phyloP scores from a whole-genome alignment of 352 stramenopile genomes.

The Globisporangium abappressorium region DNA sequence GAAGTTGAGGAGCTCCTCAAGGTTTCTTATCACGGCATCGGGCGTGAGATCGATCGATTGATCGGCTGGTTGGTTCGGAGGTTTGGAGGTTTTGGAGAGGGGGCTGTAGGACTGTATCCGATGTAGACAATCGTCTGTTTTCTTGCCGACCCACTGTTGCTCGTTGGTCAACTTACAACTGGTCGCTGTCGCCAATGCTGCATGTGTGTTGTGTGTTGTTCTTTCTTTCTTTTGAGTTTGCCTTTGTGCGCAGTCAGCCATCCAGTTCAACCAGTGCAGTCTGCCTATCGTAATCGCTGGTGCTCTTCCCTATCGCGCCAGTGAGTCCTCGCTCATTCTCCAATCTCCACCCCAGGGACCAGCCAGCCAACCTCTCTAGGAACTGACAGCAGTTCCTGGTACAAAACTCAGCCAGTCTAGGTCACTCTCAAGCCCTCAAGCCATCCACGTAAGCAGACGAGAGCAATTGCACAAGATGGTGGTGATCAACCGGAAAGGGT shows the following conservation, averaged over 20 bases:
- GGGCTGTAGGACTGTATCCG: too few relatives aligned
- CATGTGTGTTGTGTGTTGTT: neutral
- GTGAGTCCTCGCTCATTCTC: neutral
- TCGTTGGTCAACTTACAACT: neutral
- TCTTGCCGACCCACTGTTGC: neutral
- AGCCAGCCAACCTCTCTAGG: neutral
- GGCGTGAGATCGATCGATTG: neutral
- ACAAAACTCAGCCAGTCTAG: neutral
- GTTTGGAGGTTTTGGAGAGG: neutral
- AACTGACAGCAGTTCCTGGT: neutral
- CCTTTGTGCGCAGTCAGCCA: neutral
- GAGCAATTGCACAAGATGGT: neutral
- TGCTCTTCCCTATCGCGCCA: neutral
- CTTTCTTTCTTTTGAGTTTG: neutral
- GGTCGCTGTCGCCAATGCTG: neutral
- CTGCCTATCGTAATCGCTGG: neutral
- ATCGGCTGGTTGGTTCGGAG: neutral
- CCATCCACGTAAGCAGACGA: neutral
- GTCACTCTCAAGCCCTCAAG: too few relatives aligned
- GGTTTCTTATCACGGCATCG: neutral
- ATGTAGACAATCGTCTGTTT: too few relatives aligned
- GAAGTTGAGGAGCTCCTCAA: neutral
- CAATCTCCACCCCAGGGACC: neutral
- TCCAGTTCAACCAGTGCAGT: neutral
- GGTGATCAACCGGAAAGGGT: constrained; percentile 8